These are phyloP conservation scores for Hevea brasiliensis DNA, from an alignment of 345 rosid species.

Conservation along the genomic window DNA sequence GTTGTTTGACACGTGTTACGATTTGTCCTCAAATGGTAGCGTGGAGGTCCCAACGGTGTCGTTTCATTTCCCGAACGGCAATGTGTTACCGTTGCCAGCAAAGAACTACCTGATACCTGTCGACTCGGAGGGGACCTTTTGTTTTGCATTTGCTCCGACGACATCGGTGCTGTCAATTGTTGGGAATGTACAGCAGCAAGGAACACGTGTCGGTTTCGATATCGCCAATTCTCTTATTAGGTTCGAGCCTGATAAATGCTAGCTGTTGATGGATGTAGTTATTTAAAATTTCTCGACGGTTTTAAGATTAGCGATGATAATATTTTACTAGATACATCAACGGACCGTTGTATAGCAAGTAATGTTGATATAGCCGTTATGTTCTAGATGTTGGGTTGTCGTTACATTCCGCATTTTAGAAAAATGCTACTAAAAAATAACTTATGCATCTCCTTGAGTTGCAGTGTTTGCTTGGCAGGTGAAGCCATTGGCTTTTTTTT, in stretches of 20 bases:
- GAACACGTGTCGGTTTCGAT: slow-evolving; percentile 83
- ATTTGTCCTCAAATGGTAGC: slow-evolving; percentile 52
- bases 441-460: no score
- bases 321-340: neutral
- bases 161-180: slow-evolving; percentile 60
- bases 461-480: no score
- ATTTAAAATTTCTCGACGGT: neutral
- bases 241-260: slow-evolving; percentile 57
- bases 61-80: slow-evolving; percentile 58
- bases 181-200: slow-evolving; percentile 91
- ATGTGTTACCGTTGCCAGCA: slow-evolving; percentile 61
- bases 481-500: no score
- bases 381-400: no score
- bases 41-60: slow-evolving; percentile 80
- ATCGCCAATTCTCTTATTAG: slow-evolving; percentile 50
- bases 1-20: slow-evolving; percentile 83
- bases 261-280: neutral
- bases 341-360: no score
- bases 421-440: no score
- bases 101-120: slow-evolving; percentile 87
- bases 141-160: slow-evolving; percentile 87
- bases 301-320: neutral
- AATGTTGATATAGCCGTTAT: neutral
- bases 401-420: no score
- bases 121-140: slow-evolving; percentile 75